phyloP scores from a whole-genome alignment of 805 yeast genomes.

The Starmerella cellae region DNA sequence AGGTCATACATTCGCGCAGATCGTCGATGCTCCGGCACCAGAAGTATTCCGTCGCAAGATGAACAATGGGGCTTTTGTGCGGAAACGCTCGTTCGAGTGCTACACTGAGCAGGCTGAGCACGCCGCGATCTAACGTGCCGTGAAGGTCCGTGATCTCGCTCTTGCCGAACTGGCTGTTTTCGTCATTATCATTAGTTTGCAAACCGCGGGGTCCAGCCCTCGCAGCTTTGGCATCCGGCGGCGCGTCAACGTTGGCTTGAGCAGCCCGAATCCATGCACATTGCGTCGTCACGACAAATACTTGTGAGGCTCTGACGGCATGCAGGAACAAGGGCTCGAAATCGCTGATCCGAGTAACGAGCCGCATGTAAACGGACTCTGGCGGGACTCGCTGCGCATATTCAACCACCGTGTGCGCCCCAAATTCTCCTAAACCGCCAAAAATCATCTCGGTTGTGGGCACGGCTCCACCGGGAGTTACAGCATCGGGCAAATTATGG shows the following conservation, averaged over 20 bases:
- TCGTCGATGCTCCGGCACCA: slow-evolving; percentile 10
- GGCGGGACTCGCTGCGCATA: neutral
- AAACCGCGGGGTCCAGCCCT: neutral
- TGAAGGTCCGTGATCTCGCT: no score
- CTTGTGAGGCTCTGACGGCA: neutral
- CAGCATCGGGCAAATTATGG: neutral
- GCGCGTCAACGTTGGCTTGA: neutral
- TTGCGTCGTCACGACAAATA: neutral
- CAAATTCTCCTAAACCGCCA: slow-evolving; percentile 10
- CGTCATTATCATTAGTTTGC: neutral
- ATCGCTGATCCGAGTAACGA: neutral
- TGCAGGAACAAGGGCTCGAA: neutral
- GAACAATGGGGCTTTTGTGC: neutral
- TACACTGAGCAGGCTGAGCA: slow-evolving; percentile 1
- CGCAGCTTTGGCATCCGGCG: neutral
- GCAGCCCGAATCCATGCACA: slow-evolving; percentile 7
- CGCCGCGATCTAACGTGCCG: slow-evolving; percentile 3
- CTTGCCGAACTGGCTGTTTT: neutral
- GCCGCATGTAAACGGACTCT: neutral
- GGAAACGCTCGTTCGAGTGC: slow-evolving; percentile 1
- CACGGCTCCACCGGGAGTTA: neutral
- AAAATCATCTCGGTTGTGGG: slow-evolving; percentile 15
- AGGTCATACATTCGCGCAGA: slow-evolving; percentile 6
- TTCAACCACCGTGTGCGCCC: slow-evolving; percentile 5
- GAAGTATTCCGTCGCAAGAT: slow-evolving; percentile 6